These are phyloP conservation scores for Metarhizium guizhouense DNA, from an alignment of 2,329 filamentous ascomycete genomes.

Conservation along the genomic window DNA sequence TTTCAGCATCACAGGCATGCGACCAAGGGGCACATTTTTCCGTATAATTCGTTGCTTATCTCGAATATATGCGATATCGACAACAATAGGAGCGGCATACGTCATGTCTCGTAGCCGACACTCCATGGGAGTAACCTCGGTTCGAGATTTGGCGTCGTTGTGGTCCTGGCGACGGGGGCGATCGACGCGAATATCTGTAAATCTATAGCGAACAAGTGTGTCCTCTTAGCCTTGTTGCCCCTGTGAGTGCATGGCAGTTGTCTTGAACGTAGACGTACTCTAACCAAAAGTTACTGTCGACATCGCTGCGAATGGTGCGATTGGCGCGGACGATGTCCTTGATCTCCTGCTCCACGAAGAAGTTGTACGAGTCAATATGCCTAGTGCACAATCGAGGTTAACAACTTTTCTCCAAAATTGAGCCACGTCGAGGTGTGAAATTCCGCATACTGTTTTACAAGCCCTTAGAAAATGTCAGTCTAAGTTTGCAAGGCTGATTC, in stretches of 20 bases:
- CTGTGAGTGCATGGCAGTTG: background rate
- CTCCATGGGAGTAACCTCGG: constrained; percentile 86
- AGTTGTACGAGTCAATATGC: constrained; percentile 98
- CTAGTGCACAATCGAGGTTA: constrained; percentile 20
- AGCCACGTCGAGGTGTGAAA: background rate
- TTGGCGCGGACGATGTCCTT: constrained; percentile 96
- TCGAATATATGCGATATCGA: constrained; percentile 84
- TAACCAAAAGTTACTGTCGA: constrained; percentile 86
- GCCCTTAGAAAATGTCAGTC: constrained; percentile 30
- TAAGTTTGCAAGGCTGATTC: background rate
- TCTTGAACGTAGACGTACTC: constrained; percentile 39
- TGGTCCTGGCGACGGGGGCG: constrained; percentile 71
- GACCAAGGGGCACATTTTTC: constrained; percentile 71
- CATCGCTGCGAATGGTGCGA: constrained; percentile 79
- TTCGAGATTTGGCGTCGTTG: constrained; percentile 60
- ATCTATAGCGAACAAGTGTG: constrained; percentile 29
- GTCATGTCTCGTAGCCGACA: constrained; percentile 94
- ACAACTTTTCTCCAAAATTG: background rate
- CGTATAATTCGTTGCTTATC: constrained; percentile 68
- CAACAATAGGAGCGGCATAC: constrained; percentile 90
- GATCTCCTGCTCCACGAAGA: constrained; percentile 92
- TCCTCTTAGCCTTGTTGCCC: background rate
- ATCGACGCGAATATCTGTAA: constrained; percentile 83
- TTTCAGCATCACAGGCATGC: constrained; percentile 93
- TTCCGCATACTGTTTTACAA: constrained; percentile 70